Conservation (phyloP, 345 rosid species). For the Populus pruinosa region DNA sequence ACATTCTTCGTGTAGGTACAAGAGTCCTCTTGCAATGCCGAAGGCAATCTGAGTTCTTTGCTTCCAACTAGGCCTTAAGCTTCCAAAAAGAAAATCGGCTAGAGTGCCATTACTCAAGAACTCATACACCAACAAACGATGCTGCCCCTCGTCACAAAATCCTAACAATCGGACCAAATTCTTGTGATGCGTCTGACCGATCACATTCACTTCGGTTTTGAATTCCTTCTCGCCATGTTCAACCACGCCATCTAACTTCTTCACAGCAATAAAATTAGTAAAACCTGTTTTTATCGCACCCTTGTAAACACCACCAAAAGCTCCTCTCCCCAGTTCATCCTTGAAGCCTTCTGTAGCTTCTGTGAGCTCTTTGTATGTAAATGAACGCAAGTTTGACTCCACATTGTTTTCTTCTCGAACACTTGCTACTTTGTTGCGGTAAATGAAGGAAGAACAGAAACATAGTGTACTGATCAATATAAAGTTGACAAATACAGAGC, state of each 20-base stretch:
- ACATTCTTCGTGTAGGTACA: conserved; percentile 20
- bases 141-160: conserved; percentile 26
- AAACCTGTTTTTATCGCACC: neutral
- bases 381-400: conserved; percentile 25
- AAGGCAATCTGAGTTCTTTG: conserved; percentile 6
- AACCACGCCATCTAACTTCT: conserved; percentile 8
- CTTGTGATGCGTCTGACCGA: conserved; percentile 36
- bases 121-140: conserved; percentile 31
- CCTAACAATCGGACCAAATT: conserved; percentile 34
- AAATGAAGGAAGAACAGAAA: conserved; percentile 6
- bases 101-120: conserved; percentile 25
- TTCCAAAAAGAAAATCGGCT: conserved; percentile 18
- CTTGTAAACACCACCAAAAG: conserved; percentile 31
- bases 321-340: conserved; percentile 39
- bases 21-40: conserved; percentile 15
- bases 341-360: conserved; percentile 35
- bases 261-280: conserved; percentile 16
- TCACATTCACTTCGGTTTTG: conserved; percentile 19
- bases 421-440: neutral
- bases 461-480: conserved; percentile 12
- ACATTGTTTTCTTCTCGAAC: neutral
- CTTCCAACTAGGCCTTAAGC: conserved; percentile 21
- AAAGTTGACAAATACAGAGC: conserved; percentile 26
- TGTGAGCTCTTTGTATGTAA: conserved; percentile 31
- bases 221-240: conserved; percentile 27